Conservation (phyloP, 306 rosid genomes). For the Bauhinia variegata region DNA sequence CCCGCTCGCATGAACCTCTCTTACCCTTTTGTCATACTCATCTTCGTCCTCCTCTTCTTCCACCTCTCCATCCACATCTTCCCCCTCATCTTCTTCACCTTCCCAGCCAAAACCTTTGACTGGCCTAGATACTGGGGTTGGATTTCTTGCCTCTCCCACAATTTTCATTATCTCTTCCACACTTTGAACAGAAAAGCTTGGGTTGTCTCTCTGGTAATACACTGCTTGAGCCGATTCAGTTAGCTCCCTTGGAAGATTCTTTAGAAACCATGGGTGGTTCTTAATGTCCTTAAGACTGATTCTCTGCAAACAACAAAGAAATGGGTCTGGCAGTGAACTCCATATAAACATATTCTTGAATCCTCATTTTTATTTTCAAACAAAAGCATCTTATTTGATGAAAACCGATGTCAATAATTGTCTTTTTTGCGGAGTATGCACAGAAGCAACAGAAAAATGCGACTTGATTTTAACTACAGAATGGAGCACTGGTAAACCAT, state of each 20-base stretch:
- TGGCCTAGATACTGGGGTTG: slow-evolving; percentile 62
- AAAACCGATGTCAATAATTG: not conserved
- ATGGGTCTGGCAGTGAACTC: slow-evolving; percentile 28
- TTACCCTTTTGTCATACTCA: slow-evolving; percentile 71
- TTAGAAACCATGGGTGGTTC: slow-evolving; percentile 83
- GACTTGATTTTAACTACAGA: not conserved
- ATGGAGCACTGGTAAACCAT: not conserved
- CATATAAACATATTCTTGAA: slow-evolving; percentile 12
- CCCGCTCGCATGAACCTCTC: slow-evolving; percentile 77
- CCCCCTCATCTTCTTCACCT: slow-evolving; percentile 54
- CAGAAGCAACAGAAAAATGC: not conserved
- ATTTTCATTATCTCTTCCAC: slow-evolving; percentile 83
- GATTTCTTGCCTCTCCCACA: slow-evolving; percentile 80
- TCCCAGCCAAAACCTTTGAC: slow-evolving; percentile 71
- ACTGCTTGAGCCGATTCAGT: slow-evolving; percentile 70
- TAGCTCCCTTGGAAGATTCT: slow-evolving; percentile 88
- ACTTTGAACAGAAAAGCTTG: slow-evolving; percentile 67
- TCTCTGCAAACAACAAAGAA: slow-evolving; percentile 53
- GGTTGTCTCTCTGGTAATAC: slow-evolving; percentile 71
- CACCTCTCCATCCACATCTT: slow-evolving; percentile 40
- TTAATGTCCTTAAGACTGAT: slow-evolving; percentile 70
- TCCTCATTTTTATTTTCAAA: slow-evolving; percentile 20
- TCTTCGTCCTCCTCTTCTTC: slow-evolving; percentile 64
- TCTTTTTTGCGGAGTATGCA: not conserved
- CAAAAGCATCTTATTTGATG: slow-evolving; percentile 7